Evolutionary conservation across 2,329 filamentous ascomycete species (phyloP).

Genomic region (Capronia epimyces): DNA sequence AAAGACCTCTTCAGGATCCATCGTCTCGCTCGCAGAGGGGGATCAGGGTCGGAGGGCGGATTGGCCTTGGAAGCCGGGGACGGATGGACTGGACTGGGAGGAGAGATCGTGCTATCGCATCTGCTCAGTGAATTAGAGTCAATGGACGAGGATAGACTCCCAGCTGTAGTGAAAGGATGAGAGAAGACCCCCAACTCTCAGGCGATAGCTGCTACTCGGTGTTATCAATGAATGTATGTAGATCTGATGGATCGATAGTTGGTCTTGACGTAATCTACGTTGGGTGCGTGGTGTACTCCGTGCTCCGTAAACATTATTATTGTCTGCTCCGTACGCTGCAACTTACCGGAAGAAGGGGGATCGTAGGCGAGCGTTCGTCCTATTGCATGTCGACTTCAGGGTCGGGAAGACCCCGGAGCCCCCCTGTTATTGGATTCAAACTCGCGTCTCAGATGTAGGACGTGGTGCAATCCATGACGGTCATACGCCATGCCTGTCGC

Average conservation of each 20-base stretch:
- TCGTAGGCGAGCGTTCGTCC: too few species aligned
- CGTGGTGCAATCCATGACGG: not conserved
- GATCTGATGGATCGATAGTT: not conserved
- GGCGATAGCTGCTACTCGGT: too few species aligned
- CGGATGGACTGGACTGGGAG: not conserved
- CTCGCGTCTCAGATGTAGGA: not conserved
- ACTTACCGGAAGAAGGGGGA: not conserved
- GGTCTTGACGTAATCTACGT: conserved; percentile 24
- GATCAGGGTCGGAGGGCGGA: not conserved
- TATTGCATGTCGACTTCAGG: not conserved
- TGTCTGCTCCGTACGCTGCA: not conserved
- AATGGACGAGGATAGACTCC: not conserved
- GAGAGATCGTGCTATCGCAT: not conserved
- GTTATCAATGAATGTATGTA: not conserved
- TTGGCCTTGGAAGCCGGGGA: not conserved
- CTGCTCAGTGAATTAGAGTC: not conserved
- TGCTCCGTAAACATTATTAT: not conserved
- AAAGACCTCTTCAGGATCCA: conserved; percentile 36
- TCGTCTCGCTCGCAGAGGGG: conserved; percentile 16
- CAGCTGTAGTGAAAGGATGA: not conserved
- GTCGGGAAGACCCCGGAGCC: not conserved
- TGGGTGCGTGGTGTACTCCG: not conserved
- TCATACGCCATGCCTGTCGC: not conserved
- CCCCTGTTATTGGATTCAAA: too few species aligned
- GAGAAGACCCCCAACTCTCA: too few species aligned